Base-by-base conservation (phyloP, 2,329 filamentous ascomycete genomes). In the Neospermospora avenae region DNA sequence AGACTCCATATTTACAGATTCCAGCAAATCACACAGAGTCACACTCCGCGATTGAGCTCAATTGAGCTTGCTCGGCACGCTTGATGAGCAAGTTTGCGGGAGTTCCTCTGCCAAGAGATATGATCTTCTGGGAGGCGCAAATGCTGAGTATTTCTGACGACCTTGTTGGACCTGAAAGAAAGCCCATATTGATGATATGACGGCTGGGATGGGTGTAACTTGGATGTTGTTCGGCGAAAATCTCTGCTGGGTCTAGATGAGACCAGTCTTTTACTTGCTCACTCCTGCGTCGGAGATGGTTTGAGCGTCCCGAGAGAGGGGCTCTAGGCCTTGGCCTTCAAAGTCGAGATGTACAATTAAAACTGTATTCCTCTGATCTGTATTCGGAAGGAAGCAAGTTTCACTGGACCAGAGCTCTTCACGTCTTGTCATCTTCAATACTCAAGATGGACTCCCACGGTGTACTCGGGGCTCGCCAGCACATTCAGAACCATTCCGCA, bases 1-100 rank as follows among this genome's bases (percentile, higher is more conserved):
- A 14, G 18, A 22, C 48, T 34, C 48, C n/a, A 51, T 37, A 22
- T 18, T 55, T 46, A 13, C 16, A 4, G 14, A 34, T 35, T 22
- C 16, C 10, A 31, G 28, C 39, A 55, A 54, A 25, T 54, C 51
- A 54, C 35, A 42, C 1, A 1, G 28, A 10, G 10, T 31, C 10
- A 31, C 5, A 31, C 22, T 5, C 18, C 18, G 14, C 18, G 28
- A 48, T 22, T 37, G 54, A 46, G 35, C 6, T n/a, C n/a, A n/a
- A 46, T 37, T 56, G 54, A 56, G 41, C 22, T 48, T 11, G 48
- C 48, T 51, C n/a, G 48, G 48, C 48, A 20, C 48, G 48, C 48
- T 51, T 35, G 22, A 22, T 51, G 48, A 51, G 48, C 48, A 56
- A 48, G 35, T 56, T 56, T 44, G 42, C 39, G 42, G 35, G 39